Base-by-base conservation (phyloP, 1,284 basidiomycete genomes). In the Tausonia pullulans region DNA sequence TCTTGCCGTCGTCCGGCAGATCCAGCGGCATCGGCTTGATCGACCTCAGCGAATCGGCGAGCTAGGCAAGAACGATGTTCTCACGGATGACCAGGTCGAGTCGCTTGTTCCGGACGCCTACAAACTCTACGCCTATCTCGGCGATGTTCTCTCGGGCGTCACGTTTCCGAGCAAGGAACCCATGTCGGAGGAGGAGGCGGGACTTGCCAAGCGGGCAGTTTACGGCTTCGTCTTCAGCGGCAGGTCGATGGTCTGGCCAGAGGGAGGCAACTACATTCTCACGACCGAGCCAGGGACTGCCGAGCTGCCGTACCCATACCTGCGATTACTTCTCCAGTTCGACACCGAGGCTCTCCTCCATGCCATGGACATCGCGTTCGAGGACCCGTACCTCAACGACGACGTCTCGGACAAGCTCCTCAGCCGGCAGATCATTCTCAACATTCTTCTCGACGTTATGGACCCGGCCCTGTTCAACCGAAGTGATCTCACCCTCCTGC, bases 311-410 rank as follows among this genome's bases (percentile, higher is more conserved):
- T 96, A 93, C 72, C 95, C 95, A 1, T 97, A 97, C 71, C 83
- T 89, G 16, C 84, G 87, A 8, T 80, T 91, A 8, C 79, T 98
- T 0, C 81, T 98, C 10, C 83, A 81, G 5, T 95, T 96, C 71
- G 94, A 98, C 73, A 83, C 95, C 4, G 96, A 98, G 75, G 90
- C 93, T 0, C 88, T 97, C 73, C 83, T 99, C 10, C 92, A 98
- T 73, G 86, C 88, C 0, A 80, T 98, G 68, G 96, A 99, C 74
- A 84, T 94, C 61, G 93, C 90, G 0, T 95, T 98, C 69, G 96
- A 99, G 75, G 92, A 97, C 71, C 77, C 86, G 1, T 95, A 88
- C 75, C 82, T 98, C 39, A 93, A 94, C 71, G 88, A 90, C 63
- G 87, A 59, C 78, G 81, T 0, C 79, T 56, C 16, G 13, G 80